Base-by-base conservation (phyloP, 2,329 filamentous ascomycete species). In the Diaporthe longicolla region DNA sequence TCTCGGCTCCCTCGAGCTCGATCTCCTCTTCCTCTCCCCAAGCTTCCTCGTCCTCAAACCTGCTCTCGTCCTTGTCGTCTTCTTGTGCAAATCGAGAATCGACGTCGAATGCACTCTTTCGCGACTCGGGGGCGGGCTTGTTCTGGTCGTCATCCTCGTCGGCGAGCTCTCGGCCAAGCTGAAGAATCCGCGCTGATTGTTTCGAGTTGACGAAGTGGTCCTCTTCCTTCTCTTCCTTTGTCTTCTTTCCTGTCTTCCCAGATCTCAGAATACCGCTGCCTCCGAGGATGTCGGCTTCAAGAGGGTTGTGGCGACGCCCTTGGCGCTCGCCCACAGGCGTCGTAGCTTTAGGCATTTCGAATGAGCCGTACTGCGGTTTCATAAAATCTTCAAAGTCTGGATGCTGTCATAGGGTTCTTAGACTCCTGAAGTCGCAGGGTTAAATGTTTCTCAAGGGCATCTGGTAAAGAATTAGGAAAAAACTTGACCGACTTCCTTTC, bases 131-230 rank as follows among this genome's bases (percentile, higher is more conserved):
- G 77, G 85, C 76, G 78, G 82, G 21, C 37, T 68, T 68, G 75
- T 87, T 45, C 87, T 86, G 73, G 89, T 89, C 32, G n/a, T 75
- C 52, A 40, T 96, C 94, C 82, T 98, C 96, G 55, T 97, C 94
- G 19, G 91, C 93, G 19, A 99, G 87, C 81, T 98, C 94, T 79
- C 95, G 93, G 72, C 96, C 96, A 79, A 98, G 94, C 78, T 93
- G 91, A 75, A 99, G 82, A 81, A 99, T 99, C 79, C 94, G 95
- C 78, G 92, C 90, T 73, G 96, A 98, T 24, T 95, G 92, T 82
- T 94, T 95, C 74, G 95, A 92, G 82, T 98, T 95, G 75, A 99
- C 91, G 80, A 93, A 98, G 77, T 89, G 87, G 75, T 93, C 91
- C 74, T 90, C 89, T 68, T 87, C 89, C 86, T 94, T 94, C 78